Evolutionary conservation across 1,284 basidiomycete genomes (phyloP).

Genomic region (Cerrena zonata): DNA sequence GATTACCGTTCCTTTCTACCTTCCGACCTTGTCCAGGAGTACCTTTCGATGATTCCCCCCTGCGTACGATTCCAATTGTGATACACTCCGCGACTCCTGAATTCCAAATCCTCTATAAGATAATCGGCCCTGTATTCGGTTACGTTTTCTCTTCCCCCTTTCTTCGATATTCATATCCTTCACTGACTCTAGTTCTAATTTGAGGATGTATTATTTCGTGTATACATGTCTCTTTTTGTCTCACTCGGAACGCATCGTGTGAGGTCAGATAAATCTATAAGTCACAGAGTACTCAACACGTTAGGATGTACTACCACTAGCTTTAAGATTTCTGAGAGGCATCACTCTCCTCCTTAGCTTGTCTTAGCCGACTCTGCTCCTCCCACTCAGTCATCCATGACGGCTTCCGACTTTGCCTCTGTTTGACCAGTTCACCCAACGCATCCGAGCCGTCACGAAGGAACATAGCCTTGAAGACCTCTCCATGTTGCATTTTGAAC

Average conservation of each 20-base stretch:
- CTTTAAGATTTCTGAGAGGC: no score
- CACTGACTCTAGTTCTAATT: not conserved
- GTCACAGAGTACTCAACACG: not conserved
- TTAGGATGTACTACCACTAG: not conserved
- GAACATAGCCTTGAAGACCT: no score
- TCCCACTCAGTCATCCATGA: not conserved
- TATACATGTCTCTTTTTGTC: constrained; percentile 4
- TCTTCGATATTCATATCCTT: not conserved
- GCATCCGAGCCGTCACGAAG: not conserved
- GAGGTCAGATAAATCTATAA: not conserved
- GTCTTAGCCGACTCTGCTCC: not conserved
- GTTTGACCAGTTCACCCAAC: not conserved
- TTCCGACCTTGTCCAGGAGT: not conserved
- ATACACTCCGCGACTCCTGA: no score
- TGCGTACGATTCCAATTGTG: no score
- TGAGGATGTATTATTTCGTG: constrained; percentile 10
- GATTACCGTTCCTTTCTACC: not conserved
- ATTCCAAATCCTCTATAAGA: no score
- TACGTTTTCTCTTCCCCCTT: no score
- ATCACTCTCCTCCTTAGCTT: not conserved
- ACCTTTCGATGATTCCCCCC: not conserved
- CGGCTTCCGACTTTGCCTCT: not conserved
- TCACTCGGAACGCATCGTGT: not conserved
- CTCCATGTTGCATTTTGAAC: no score
- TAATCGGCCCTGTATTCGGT: no score